Base-by-base conservation (phyloP, 148 eudicot genomes). In the Arctostaphylos glauca region DNA sequence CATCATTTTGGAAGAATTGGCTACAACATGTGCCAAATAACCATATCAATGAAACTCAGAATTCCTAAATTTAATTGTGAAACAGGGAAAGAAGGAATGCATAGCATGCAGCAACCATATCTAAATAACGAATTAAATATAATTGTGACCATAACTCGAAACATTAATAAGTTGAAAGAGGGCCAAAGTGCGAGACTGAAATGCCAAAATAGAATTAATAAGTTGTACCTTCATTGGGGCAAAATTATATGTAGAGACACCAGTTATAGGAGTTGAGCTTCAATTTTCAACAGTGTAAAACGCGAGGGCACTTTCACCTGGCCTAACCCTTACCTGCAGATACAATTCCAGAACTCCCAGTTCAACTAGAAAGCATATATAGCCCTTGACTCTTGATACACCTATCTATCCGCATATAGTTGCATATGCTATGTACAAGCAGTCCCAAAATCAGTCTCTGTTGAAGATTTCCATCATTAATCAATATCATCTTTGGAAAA, bases 291-390 rank as follows among this genome's bases (percentile, higher is more conserved):
- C 99, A 70, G 98, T 96, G 88, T 94, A 96, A 89, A 96, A 96
- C 31, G 99, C 99, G 85, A 96, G 94, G 38, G 98, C 98, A 85
- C 99, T 96, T 89, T 96, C 97, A 83, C 99, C 98, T 44, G 98
- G 98, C 82, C 90, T 96, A 53, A 96, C 99, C 87, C 94, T 89
- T 67, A 96, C 99, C 99, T 96, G 81, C 76, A 86, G 31, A 55
- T 68, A 78, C 50, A 87, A 72, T 71, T 19, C 72, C 77, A 73
- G 38, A 74, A 31, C 23, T 70, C 41, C 76, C 21, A 43, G 8
- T 54, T 9, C 47, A 67, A 76, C 19, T 23, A 19, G 47, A 41
- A 78, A 71, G 66, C 62, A 54, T 13, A 54, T 18, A 6, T n/a
- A 31, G 38, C 38, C 38, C 1, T 31, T 25, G 53, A 18, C 59